Base-by-base conservation (phyloP, 805 yeast genomes). In the Scheffersomyces spartinae region DNA sequence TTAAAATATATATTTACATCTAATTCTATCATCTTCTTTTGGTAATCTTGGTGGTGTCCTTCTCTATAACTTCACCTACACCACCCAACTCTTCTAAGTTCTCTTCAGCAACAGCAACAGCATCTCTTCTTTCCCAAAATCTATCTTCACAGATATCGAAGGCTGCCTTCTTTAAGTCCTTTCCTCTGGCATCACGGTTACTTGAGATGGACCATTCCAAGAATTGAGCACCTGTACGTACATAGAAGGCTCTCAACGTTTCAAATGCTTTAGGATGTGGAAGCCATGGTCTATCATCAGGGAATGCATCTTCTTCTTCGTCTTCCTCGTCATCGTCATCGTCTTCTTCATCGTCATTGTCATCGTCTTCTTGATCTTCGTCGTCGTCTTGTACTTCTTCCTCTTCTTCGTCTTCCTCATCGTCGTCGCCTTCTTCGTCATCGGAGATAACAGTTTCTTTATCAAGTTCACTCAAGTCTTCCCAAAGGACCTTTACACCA, bases 101-200 rank as follows among this genome's bases (percentile, higher is more conserved):
- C 39, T 88, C 97, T 55, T 88, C 98, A 26, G 82, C 80, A 20
- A 73, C 67, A 47, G 93, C 75, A 13, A 88, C 76, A 42, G 76
- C 88, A 40, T 88, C 97, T 56, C 96, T 74, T 59, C 97, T 79
- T 49, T 88, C 97, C 97, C 97, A 88, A 91, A 94, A 88, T 57
- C 98, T 72, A 38, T 79, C 88, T 52, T 86, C 94, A 49, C 91
- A 79, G 33, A 88, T 55, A 34, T 85, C 95, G 46, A 88, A 88
- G 0, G 96, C 78, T 22, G 82, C 79, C 28, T 78, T 76, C 56
- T 88, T 86, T 50, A 88, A 66, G 43, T 81, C 77, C 49, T 88
- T 88, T 27, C 95, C 97, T 42, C 94, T 71, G 9, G 84, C 76
- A 30, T 80, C 86, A 39, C 80, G 68, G 40, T 84, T 80, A 45